Percentiles rank a stretch among this genome's conserved stretches.
These are phyloP conservation scores for Neoascochyta sp. DNA, from an alignment of 2,329 filamentous ascomycete species.

Conservation along the genomic window DNA sequence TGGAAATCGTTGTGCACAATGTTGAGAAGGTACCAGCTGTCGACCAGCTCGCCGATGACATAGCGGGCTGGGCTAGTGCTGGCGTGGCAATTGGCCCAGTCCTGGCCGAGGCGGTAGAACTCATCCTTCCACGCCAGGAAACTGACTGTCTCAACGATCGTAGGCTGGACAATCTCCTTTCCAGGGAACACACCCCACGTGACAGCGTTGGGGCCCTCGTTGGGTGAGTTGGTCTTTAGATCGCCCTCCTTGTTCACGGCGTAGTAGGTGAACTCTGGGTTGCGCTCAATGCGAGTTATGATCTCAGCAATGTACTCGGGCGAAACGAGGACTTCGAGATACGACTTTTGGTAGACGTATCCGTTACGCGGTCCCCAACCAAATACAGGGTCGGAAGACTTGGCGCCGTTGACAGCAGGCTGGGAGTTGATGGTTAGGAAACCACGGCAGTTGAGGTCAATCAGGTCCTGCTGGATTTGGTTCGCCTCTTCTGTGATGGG, in stretches of 20 bases:
- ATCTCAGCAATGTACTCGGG: conserved; percentile 75
- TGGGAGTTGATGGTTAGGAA: conserved; percentile 97
- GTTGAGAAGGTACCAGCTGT: conserved; percentile 90
- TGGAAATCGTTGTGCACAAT: conserved; percentile 99
- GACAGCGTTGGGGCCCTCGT: conserved; percentile 91
- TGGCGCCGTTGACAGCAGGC: conserved; percentile 85
- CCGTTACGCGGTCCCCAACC: conserved; percentile 95
- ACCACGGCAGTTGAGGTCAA: conserved; percentile 79
- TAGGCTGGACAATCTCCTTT: conserved; percentile 98
- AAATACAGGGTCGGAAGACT: conserved; percentile 79
- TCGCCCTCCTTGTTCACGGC: conserved; percentile 81
- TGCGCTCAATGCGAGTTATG: conserved; percentile 69
- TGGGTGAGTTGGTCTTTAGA: conserved; percentile 77
- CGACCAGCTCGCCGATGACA: conserved; percentile 78
- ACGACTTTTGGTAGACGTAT: conserved; percentile 98
- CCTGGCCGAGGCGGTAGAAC: conserved; percentile 84
- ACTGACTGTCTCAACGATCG: conserved; percentile 96
- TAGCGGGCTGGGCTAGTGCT: conserved; percentile 70
- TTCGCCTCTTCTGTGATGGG: conserved; percentile 80
- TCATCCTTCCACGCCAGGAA: conserved; percentile 99
- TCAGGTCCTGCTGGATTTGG: conserved; percentile 69
- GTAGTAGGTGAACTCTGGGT: conserved; percentile 88
- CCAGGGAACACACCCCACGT: conserved; percentile 99
- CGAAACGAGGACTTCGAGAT: conserved; percentile 85
- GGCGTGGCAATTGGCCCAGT: conserved; percentile 92